Evolutionary conservation across 2,329 filamentous ascomycete genomes (phyloP).

Genomic region (Diatrype stigma): DNA sequence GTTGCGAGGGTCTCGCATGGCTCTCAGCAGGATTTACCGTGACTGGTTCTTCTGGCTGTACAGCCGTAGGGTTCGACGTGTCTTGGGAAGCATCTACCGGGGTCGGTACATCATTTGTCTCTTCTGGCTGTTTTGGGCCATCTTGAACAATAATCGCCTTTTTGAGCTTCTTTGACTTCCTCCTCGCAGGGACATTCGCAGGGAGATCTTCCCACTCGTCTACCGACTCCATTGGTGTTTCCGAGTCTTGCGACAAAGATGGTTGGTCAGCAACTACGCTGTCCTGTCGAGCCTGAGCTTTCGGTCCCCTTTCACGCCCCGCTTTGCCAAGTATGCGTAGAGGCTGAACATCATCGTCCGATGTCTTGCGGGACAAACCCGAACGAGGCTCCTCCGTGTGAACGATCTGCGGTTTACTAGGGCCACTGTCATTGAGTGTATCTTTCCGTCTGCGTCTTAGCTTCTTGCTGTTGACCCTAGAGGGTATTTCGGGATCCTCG

Average conservation of each 20-base stretch:
- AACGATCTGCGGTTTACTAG: constrained; percentile 19
- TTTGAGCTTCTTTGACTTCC: constrained; percentile 22
- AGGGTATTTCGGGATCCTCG: constrained; percentile 19
- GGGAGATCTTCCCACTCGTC: constrained; percentile 21
- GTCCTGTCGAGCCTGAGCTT: constrained; percentile 19
- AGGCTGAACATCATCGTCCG: constrained; percentile 25
- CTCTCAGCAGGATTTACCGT: not conserved
- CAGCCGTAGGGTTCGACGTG: constrained; percentile 6
- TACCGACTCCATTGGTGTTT: constrained; percentile 11
- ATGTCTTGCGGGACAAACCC: constrained; percentile 14
- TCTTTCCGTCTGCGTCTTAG: constrained; percentile 36
- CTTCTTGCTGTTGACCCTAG: constrained; percentile 25
- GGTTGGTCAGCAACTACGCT: constrained; percentile 13
- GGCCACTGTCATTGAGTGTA: constrained; percentile 22
- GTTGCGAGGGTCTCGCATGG: not conserved
- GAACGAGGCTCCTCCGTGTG: constrained; percentile 11
- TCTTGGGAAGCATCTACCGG: constrained; percentile 10
- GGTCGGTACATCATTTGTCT: constrained; percentile 5
- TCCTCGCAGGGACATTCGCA: constrained; percentile 18
- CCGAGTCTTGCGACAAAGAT: constrained; percentile 15
- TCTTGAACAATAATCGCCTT: constrained; percentile 22
- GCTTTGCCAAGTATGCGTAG: constrained; percentile 29
- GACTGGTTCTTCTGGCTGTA: constrained; percentile 4
- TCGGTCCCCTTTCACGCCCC: constrained; percentile 38
- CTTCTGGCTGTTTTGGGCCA: constrained; percentile 8